These are phyloP conservation scores for Nadsonia starkeyi-henricii DNA, from an alignment of 1,139 yeast genomes.

Conservation along the genomic window DNA sequence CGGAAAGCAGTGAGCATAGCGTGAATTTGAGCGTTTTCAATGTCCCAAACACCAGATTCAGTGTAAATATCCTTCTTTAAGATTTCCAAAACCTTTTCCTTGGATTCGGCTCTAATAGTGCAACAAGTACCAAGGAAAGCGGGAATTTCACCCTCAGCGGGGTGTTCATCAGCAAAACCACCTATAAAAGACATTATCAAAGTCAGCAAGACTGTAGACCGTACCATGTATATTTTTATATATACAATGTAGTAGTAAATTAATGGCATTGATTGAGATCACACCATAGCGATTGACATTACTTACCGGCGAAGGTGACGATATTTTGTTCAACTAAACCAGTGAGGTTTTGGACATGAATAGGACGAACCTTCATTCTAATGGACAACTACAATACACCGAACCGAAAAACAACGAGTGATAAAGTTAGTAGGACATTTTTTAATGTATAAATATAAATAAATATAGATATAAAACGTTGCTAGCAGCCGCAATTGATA, in stretches of 20 bases:
- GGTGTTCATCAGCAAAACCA: conserved; percentile 24
- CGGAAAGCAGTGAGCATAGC: conserved; percentile 25
- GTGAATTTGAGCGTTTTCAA: conserved; percentile 44
- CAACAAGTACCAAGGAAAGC: conserved; percentile 59
- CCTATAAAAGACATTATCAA: conserved; percentile 27
- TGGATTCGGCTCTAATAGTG: conserved; percentile 47
- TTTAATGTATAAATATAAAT: too few species aligned
- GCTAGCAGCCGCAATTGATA: too few species aligned
- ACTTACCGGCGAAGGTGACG: not conserved
- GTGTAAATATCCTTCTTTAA: conserved; percentile 52
- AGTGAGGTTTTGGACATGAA: conserved; percentile 45
- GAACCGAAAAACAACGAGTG: not conserved
- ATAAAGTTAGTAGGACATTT: not conserved
- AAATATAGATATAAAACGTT: too few species aligned
- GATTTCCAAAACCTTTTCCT: conserved; percentile 49
- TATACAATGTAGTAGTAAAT: too few species aligned
- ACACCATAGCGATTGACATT: too few species aligned
- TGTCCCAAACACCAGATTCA: conserved; percentile 62
- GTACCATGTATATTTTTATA: too few species aligned
- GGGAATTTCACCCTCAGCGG: conserved; percentile 29
- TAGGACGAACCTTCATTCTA: conserved; percentile 33
- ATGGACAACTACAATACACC: conserved; percentile 26
- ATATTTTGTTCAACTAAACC: conserved; percentile 35
- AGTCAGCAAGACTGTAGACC: not conserved
- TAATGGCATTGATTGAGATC: too few species aligned